Percentiles rank a stretch among this genome's conserved stretches.
These are phyloP conservation scores for Corylus heterophylla DNA, from an alignment of 306 rosid genomes.

Conservation along the genomic window DNA sequence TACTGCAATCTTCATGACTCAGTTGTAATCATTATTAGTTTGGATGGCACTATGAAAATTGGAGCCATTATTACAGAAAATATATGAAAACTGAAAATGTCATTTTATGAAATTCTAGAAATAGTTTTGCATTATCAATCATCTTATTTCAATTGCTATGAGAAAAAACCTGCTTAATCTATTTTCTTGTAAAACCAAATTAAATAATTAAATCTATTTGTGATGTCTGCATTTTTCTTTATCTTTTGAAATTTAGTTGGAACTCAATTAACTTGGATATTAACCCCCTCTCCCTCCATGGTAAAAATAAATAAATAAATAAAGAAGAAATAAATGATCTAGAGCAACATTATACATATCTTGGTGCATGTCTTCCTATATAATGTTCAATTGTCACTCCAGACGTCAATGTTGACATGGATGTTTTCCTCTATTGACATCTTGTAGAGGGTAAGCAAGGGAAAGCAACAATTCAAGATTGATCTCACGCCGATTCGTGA, in stretches of 20 bases:
- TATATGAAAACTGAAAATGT: neutral
- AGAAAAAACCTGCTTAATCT: neutral
- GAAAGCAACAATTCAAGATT: slow-evolving; percentile 73
- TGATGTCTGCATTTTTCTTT: neutral
- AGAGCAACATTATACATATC: slow-evolving; percentile 5
- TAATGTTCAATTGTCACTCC: neutral
- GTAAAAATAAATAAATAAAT: no score
- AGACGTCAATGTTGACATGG: slow-evolving; percentile 7
- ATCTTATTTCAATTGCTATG: neutral
- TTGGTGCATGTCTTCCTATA: neutral
- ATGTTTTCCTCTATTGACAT: slow-evolving; percentile 20
- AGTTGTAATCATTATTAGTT: neutral
- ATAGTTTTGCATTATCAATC: neutral
- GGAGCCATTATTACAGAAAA: neutral
- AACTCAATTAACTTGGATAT: no score
- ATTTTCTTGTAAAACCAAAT: neutral
- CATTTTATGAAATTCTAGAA: neutral
- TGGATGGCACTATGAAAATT: neutral
- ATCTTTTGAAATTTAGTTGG: no score
- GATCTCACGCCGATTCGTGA: slow-evolving; percentile 80
- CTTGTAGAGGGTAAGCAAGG: slow-evolving; percentile 80
- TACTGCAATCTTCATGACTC: neutral
- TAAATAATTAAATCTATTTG: no score
- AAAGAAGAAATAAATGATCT: neutral
- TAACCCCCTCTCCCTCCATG: no score